These are phyloP conservation scores for Cryptococcus deneoformans DNA, from an alignment of 1,284 basidiomycete genomes.

Conservation along the genomic window DNA sequence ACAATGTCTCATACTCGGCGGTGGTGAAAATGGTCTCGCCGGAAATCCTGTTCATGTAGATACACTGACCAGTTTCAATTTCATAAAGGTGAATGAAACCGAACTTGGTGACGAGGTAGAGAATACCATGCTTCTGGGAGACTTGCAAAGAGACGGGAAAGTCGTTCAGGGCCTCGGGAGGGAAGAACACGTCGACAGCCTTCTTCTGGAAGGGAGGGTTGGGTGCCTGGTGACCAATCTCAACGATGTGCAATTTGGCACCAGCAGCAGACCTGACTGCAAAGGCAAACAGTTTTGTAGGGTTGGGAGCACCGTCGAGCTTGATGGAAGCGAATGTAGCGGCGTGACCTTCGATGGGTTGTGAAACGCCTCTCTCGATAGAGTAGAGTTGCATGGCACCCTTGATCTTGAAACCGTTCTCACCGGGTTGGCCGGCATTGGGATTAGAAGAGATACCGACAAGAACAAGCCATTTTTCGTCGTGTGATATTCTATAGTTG, in stretches of 20 bases:
- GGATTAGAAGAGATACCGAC: conserved; percentile 95
- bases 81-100: conserved; percentile 99
- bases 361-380: conserved; percentile 78
- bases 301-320: conserved; percentile 75
- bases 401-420: conserved; percentile 95
- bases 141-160: conserved; percentile 99
- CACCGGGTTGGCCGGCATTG: conserved; percentile 61
- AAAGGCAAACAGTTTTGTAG: conserved; percentile 94
- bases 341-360: conserved; percentile 98
- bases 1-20: conserved; percentile 87
- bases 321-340: conserved; percentile 94
- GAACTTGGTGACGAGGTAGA: conserved; percentile 98
- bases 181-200: conserved; percentile 99
- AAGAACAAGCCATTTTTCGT: conserved; percentile 97
- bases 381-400: conserved; percentile 92
- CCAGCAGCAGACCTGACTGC: conserved; percentile 93
- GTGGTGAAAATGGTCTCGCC: conserved; percentile 99
- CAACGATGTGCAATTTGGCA: conserved; percentile 98
- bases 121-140: conserved; percentile 93
- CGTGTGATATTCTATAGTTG: conserved; percentile 89
- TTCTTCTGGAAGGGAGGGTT: conserved; percentile 98
- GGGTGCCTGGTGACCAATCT: conserved; percentile 95
- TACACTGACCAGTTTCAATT: conserved; percentile 95
- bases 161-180: conserved; percentile 95
- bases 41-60: conserved; percentile 99